phyloP scores from a whole-genome alignment of 2,329 filamentous ascomycete genomes.

The Dothistroma pini region DNA sequence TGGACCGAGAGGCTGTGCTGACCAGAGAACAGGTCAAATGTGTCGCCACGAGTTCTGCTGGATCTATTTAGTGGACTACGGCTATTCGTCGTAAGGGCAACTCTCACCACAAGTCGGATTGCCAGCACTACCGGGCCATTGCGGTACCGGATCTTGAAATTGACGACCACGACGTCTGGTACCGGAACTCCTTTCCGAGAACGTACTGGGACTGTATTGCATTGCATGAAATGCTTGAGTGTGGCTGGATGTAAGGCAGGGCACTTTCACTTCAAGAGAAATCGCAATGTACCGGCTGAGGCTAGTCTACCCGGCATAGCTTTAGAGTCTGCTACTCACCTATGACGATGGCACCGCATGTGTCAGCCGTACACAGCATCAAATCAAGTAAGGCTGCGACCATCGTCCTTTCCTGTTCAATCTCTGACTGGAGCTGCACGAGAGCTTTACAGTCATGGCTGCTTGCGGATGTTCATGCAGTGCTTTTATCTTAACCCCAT shows the following conservation, averaged over 20 bases:
- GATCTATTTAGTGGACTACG: conserved; percentile 18
- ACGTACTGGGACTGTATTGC: too few relatives aligned
- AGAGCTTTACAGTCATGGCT: not conserved
- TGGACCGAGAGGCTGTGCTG: not conserved
- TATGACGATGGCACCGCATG: too few relatives aligned
- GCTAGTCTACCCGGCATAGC: too few relatives aligned
- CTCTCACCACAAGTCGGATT: not conserved
- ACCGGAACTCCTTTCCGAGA: not conserved
- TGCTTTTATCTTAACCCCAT: not conserved
- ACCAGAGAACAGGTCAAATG: not conserved
- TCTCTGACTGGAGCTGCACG: not conserved
- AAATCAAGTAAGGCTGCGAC: too few relatives aligned
- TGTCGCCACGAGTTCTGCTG: conserved; percentile 27
- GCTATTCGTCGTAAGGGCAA: conserved; percentile 4
- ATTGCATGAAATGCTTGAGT: too few relatives aligned
- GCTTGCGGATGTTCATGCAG: not conserved
- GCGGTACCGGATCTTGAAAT: not conserved
- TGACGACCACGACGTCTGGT: not conserved
- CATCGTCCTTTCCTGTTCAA: too few relatives aligned
- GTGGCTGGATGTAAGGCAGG: too few relatives aligned
- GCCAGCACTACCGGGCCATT: not conserved
- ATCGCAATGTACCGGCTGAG: too few relatives aligned
- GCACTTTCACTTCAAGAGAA: too few relatives aligned
- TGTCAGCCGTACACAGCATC: too few relatives aligned
- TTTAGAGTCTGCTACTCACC: too few relatives aligned